Evolutionary conservation across 2,329 filamentous ascomycete genomes (phyloP), one percentile per base, ranked within the genome.

Genomic region (Arthroderma sp.): DNA sequence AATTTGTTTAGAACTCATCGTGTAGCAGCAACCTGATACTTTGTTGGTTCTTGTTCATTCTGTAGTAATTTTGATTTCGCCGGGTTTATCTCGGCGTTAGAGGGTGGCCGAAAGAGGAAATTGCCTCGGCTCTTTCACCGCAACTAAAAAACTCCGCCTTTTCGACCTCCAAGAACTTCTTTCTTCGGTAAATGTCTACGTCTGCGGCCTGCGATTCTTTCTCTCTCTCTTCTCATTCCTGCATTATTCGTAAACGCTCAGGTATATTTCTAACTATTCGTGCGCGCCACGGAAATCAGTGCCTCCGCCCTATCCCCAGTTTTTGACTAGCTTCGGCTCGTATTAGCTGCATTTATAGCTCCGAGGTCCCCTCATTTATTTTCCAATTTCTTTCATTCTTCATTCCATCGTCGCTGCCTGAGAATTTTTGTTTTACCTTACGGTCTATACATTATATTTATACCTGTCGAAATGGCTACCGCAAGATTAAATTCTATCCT

Each of bases 401-500:
- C 41, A 11, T 47, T 47, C 41, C 23, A 17, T 55, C 17, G 2
- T 55, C 33, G 7, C 19, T 21, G 15, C 8, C n/a, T 54, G 52
- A 8, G 9, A 39, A 21, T 1, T 38, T 41, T 38, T 7, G 3
- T 23, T 55, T 15, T 55, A 21, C 33, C 35, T 43, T 21, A 35
- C 51, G 38, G 11, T 15, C 13, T 55, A 55, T 19, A 41, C 31
- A 39, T 49, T 31, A 17, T 25, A 19, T 9, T 8, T n/a, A 3
- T 17, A 17, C 33, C 17, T 58, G 17, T 51, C 25, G 56, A 55
- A 59, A 63, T 63, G 61, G 61, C 61, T 39, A 61, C 58, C 41
- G 60, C 58, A 55, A 59, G 61, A 61, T 39, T 63, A 23, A 60
- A 60, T 15, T 56, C 60, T 55, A 51, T 63, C 19, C 56, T 63